Evolutionary conservation across 352 stramenopile genomes (phyloP).

Genomic region (Aphanomyces invadans): DNA sequence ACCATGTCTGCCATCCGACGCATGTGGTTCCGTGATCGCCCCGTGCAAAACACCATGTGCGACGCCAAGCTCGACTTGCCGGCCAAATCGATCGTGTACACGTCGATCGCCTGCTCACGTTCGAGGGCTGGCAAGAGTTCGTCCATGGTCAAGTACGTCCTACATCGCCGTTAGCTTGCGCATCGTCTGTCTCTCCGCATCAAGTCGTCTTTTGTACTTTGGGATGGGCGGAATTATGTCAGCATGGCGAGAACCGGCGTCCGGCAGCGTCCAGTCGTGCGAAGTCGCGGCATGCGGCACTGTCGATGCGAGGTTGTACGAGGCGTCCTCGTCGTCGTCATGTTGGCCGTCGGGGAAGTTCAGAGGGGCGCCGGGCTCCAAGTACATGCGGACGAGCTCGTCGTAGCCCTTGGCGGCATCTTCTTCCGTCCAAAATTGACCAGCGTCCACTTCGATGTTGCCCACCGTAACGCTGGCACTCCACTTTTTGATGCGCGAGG

Average conservation of each 20-base stretch:
- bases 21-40: conserved; percentile 77
- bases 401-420: conserved; percentile 77
- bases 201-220: conserved; percentile 33
- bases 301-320: neutral
- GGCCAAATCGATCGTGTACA: conserved; percentile 64
- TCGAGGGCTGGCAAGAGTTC: conserved; percentile 59
- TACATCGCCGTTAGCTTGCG: conserved; percentile 3
- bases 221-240: conserved; percentile 60
- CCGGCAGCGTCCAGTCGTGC: conserved; percentile 55
- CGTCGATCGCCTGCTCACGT: conserved; percentile 64
- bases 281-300: conserved; percentile 9
- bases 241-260: conserved; percentile 59
- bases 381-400: conserved; percentile 73
- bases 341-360: conserved; percentile 46
- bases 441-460: conserved; percentile 58
- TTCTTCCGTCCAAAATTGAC: conserved; percentile 72
- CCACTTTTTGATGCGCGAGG: conserved; percentile 75
- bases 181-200: neutral
- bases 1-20: conserved; percentile 82
- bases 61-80: conserved; percentile 78
- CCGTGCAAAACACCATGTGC: conserved; percentile 86
- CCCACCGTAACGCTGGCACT: conserved; percentile 65
- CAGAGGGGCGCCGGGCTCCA: conserved; percentile 58
- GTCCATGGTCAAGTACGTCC: conserved; percentile 63
- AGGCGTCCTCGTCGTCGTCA: conserved; percentile 29